These are phyloP conservation scores for Ustilago loliicola DNA, from an alignment of 1,284 basidiomycete genomes.

Conservation along the genomic window DNA sequence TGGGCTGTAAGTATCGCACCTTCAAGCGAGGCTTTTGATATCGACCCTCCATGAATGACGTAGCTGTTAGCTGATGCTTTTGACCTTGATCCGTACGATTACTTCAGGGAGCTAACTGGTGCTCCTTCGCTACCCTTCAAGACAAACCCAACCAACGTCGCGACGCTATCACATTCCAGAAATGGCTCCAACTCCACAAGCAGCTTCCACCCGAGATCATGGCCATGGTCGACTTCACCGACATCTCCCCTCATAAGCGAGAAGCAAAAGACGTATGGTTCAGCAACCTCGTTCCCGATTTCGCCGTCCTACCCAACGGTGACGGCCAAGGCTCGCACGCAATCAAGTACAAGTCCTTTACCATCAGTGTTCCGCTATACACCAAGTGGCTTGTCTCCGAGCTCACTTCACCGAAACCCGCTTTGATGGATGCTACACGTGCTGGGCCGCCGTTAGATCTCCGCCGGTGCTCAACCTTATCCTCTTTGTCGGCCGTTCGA, in stretches of 20 bases:
- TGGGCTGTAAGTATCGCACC: conserved; percentile 74
- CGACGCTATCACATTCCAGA: conserved; percentile 50
- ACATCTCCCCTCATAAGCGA: conserved; percentile 33
- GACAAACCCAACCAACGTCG: conserved; percentile 33
- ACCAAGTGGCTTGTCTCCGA: conserved; percentile 55
- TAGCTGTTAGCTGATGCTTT: neutral
- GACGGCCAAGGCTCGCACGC: conserved; percentile 29
- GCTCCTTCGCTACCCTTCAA: conserved; percentile 74
- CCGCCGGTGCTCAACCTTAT: conserved; percentile 36
- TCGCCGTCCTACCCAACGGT: conserved; percentile 22
- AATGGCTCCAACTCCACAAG: conserved; percentile 45
- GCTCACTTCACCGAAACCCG: conserved; percentile 25
- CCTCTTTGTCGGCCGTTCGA: conserved; percentile 28
- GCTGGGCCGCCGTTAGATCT: conserved; percentile 49
- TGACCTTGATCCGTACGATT: neutral
- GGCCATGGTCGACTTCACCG: conserved; percentile 55
- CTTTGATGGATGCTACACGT: conserved; percentile 3
- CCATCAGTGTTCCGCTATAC: conserved; percentile 58
- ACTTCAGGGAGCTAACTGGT: conserved; percentile 77
- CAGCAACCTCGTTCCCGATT: conserved; percentile 38
- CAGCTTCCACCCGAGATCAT: conserved; percentile 49
- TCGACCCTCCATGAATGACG: no score
- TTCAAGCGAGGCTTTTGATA: no score
- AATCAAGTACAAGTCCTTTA: conserved; percentile 56
- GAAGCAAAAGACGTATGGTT: conserved; percentile 55